phyloP scores from a whole-genome alignment of 331 rosid species.

The Saraca asoca region DNA sequence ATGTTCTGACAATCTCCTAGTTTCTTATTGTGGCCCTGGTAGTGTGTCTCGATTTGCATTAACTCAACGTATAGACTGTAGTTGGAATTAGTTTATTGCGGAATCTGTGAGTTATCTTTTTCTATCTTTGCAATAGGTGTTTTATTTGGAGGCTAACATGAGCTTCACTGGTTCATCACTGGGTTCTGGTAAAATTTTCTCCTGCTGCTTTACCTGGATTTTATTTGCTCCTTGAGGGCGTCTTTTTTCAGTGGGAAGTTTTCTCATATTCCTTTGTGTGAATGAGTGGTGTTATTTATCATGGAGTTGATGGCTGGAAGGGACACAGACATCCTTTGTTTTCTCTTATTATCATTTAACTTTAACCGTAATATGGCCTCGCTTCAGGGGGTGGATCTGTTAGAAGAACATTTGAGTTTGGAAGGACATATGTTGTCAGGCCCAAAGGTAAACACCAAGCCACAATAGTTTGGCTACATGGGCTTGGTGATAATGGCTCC shows the following conservation, averaged over 20 bases:
- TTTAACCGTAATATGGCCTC: slow-evolving; percentile 12
- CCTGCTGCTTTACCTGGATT: slow-evolving; percentile 1
- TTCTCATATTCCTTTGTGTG: slow-evolving; percentile 16
- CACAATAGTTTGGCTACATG: slow-evolving; percentile 96
- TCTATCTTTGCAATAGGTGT: slow-evolving; percentile 10
- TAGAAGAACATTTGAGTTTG: slow-evolving; percentile 74
- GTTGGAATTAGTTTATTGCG: slow-evolving; percentile 25
- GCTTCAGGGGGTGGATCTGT: slow-evolving; percentile 61
- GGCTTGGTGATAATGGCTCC: slow-evolving; percentile 98
- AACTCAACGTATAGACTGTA: neutral
- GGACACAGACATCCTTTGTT: neutral
- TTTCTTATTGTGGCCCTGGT: neutral
- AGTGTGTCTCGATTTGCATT: slow-evolving; percentile 2
- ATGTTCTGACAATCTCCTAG: no score
- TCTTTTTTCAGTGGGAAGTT: slow-evolving; percentile 14
- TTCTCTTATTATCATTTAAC: slow-evolving; percentile 8
- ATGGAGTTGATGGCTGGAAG: slow-evolving; percentile 5
- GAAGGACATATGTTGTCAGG: slow-evolving; percentile 89
- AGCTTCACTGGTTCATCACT: slow-evolving; percentile 63
- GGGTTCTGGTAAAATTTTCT: slow-evolving; percentile 63
- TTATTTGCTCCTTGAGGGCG: slow-evolving; percentile 18
- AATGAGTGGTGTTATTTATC: neutral
- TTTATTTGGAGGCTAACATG: slow-evolving; percentile 46
- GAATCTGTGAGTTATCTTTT: slow-evolving; percentile 15
- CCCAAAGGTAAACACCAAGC: slow-evolving; percentile 99